Evolutionary conservation across 2,329 filamentous ascomycete genomes (phyloP), one percentile per base, ranked within the genome.

Genomic region (Dothistroma septosporum): DNA sequence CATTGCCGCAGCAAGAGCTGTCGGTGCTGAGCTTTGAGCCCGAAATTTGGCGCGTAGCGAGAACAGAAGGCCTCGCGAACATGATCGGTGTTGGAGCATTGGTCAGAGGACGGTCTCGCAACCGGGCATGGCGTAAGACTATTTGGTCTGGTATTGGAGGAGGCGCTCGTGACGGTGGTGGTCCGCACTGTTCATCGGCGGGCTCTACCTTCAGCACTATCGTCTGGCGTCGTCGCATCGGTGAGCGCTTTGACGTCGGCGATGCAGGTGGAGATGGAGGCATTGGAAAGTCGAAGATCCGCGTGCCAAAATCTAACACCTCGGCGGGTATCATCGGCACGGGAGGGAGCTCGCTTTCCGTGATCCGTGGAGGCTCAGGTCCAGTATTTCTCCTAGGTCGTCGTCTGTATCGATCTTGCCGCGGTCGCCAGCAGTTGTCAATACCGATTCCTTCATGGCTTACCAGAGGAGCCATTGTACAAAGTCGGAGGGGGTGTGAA

Each of bases 281-380:
- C n/a, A 53, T 53, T 53, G 50, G 50, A 21, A 53, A 53, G 24
- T 53, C 50, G n/a, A 53, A 53, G 28, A 53, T n/a, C 6, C 35
- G 24, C n/a, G 22, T 24, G 50, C 28, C 16, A 12, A n/a, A 32
- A 10, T 35, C 12, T 6, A 14, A 8, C 16, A 35, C 10, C 16
- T 28, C 22, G 35, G 50, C n/a, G 16, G 50, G 21, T 12, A 50
- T 50, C 21, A 24, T 11, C 16, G 47, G 47, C 21, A 50, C 47
- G 19, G 41, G 41, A 8, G 41, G 41, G 3, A 44, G 41, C 14
- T 44, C 41, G 4, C 16, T 44, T n/a, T 5, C 19, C n/a, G 41
- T 44, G 3, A 19, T n/a, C 1, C 41, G 41, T 19, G 8, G 9
- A 44, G 41, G 41, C 12, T 44, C 41, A 8, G 41, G 41, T 19